Evolutionary conservation across 805 yeast genomes (phyloP).

Genomic region (Wickerhamiella vanderwaltii): DNA sequence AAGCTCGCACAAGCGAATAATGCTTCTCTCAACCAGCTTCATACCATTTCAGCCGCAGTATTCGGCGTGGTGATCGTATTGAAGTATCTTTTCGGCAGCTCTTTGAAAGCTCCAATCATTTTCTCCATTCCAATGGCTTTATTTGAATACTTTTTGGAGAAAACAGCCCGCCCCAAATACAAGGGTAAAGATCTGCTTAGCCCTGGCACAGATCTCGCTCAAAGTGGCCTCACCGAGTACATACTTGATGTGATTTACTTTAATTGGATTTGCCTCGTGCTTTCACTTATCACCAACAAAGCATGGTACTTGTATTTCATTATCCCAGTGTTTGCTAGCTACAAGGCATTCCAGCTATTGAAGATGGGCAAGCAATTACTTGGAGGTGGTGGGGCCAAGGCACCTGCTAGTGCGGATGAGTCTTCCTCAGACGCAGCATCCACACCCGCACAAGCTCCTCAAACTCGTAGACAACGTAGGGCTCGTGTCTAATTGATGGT

Average conservation of each 20-base stretch:
- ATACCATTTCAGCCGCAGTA: conserved; percentile 29
- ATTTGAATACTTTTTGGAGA: conserved; percentile 43
- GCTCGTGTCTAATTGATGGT: not conserved
- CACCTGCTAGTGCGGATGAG: not conserved
- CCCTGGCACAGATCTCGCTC: conserved; percentile 51
- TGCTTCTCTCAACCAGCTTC: conserved; percentile 26
- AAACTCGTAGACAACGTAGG: conserved; percentile 6
- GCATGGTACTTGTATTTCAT: conserved; percentile 45
- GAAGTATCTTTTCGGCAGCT: conserved; percentile 34
- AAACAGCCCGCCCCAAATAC: conserved; percentile 48
- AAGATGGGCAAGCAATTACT: conserved; percentile 16
- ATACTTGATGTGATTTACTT: conserved; percentile 58
- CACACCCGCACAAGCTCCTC: conserved; percentile 2
- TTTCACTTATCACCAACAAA: conserved; percentile 46
- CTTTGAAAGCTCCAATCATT: conserved; percentile 35
- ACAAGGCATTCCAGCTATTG: conserved; percentile 18
- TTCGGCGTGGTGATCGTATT: conserved; percentile 33
- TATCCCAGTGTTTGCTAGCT: conserved; percentile 17
- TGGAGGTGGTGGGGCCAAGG: conserved; percentile 1
- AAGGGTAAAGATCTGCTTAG: conserved; percentile 35
- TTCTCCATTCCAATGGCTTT: conserved; percentile 34
- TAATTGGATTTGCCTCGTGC: conserved; percentile 45
- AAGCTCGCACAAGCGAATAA: conserved; percentile 30
- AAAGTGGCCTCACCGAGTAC: conserved; percentile 57
- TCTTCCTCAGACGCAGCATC: not conserved